Percentiles rank a stretch among this genome's conserved stretches.
phyloP scores from a whole-genome alignment of 495 filamentous ascomycete species.

The Aspergillus diversus region DNA sequence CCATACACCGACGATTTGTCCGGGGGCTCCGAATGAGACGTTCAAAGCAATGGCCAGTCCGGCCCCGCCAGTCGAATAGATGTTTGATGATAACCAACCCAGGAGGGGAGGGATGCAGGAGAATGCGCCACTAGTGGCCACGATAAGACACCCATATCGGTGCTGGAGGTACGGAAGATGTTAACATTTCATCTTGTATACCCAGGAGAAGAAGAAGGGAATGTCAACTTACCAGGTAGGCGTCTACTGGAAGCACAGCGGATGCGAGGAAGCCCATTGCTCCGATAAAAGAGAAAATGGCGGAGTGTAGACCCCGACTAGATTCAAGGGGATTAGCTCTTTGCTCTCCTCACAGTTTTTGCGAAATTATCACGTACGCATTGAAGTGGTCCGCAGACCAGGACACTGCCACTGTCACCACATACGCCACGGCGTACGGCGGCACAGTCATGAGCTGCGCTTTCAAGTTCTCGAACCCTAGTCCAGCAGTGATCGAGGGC shows the following conservation, averaged over 20 bases:
- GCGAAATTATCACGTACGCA: neutral
- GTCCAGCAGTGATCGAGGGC: slow-evolving; percentile 66
- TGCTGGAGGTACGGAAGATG: slow-evolving; percentile 24
- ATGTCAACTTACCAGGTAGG: slow-evolving; percentile 47
- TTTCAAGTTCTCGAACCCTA: slow-evolving; percentile 61
- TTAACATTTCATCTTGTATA: neutral
- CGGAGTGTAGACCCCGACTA: slow-evolving; percentile 61
- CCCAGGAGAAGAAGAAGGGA: neutral
- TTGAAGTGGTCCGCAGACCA: slow-evolving; percentile 72
- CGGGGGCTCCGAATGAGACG: slow-evolving; percentile 64
- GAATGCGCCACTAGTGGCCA: slow-evolving; percentile 62
- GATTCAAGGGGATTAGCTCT: neutral
- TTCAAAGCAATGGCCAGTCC: slow-evolving; percentile 71
- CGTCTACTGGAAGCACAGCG: slow-evolving; percentile 60
- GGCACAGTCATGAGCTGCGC: slow-evolving; percentile 79
- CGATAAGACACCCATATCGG: slow-evolving; percentile 71
- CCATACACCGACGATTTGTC: slow-evolving; percentile 74
- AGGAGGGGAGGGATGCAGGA: slow-evolving; percentile 65
- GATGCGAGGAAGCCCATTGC: slow-evolving; percentile 67
- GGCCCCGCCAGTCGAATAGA: slow-evolving; percentile 61
- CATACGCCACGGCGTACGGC: slow-evolving; percentile 70
- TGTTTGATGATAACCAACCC: slow-evolving; percentile 70
- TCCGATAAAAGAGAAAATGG: slow-evolving; percentile 58
- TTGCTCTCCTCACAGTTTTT: neutral
- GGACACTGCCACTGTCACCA: slow-evolving; percentile 59